These are phyloP conservation scores for Nicotiana attenuata DNA, from an alignment of 257 asterid species.

Conservation along the genomic window DNA sequence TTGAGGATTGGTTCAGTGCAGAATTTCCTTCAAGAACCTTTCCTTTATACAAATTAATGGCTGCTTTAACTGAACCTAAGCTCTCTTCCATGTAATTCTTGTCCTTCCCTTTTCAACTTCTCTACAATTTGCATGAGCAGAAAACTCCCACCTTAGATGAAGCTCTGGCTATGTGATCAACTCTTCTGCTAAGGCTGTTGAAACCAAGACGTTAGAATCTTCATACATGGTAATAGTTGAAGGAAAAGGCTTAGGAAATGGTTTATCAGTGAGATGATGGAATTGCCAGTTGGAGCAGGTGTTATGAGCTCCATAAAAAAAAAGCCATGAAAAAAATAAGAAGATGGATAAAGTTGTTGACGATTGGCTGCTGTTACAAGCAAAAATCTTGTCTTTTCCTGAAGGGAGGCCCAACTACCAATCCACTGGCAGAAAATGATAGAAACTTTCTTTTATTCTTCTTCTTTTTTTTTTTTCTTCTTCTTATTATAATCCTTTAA, in stretches of 20 bases:
- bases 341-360: constrained; percentile 27
- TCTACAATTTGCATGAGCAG: background rate
- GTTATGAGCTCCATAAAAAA: background rate
- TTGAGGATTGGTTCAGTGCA: constrained; percentile 23
- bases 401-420: background rate
- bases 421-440: background rate
- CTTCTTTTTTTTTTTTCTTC: background rate
- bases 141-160: background rate
- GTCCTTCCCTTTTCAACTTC: constrained; percentile 16
- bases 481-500: background rate
- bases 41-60: constrained; percentile 30
- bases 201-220: background rate
- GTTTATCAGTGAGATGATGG: background rate
- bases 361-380: constrained; percentile 52
- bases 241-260: background rate
- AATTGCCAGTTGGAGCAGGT: constrained; percentile 9
- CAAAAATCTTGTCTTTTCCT: constrained; percentile 41
- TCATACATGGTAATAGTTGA: background rate
- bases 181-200: background rate
- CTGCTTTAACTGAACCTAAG: constrained; percentile 44
- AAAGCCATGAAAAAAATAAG: background rate
- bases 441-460: background rate
- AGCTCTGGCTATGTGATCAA: background rate
- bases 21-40: constrained; percentile 29
- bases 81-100: constrained; percentile 23